Percentiles rank a stretch among this genome's conserved stretches.
Evolutionary conservation across 1,284 basidiomycete genomes (phyloP).

Genomic region (Afroboletus lepidellus): DNA sequence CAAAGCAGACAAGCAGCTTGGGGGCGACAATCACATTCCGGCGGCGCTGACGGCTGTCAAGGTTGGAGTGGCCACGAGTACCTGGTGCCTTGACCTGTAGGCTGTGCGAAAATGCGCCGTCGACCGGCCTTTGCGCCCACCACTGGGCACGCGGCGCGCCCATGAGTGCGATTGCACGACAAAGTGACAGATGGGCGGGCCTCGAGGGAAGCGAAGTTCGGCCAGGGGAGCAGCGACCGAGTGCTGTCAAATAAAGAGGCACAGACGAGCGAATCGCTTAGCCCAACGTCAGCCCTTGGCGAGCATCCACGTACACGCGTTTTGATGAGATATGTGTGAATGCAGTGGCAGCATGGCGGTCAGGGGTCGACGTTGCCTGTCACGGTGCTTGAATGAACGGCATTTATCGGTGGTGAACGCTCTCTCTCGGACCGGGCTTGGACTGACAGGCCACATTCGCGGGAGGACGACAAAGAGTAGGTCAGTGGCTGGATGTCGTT

Average conservation of each 20-base stretch:
- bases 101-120: conserved; percentile 17
- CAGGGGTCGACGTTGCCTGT: conserved; percentile 25
- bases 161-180: neutral
- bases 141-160: conserved; percentile 12
- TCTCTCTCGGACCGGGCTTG: conserved; percentile 13
- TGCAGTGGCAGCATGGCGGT: conserved; percentile 24
- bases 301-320: conserved; percentile 19
- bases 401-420: conserved; percentile 18
- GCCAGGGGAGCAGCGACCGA: neutral
- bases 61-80: conserved; percentile 3
- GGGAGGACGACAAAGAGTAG: conserved; percentile 20
- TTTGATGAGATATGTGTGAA: conserved; percentile 22
- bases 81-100: conserved; percentile 26
- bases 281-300: conserved; percentile 2
- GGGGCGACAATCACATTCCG: neutral
- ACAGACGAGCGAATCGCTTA: conserved; percentile 1
- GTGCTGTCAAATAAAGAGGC: neutral
- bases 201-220: neutral
- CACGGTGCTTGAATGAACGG: conserved; percentile 30
- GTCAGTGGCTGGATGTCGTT: conserved; percentile 16
- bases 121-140: conserved; percentile 13
- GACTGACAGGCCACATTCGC: conserved; percentile 19
- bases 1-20: neutral
- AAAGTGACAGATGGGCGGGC: no score
- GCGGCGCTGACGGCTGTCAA: conserved; percentile 4